Percentiles rank a stretch among this genome's conserved stretches.
Evolutionary conservation across 805 yeast genomes (phyloP).

Genomic region (Nakazawaea sp.): DNA sequence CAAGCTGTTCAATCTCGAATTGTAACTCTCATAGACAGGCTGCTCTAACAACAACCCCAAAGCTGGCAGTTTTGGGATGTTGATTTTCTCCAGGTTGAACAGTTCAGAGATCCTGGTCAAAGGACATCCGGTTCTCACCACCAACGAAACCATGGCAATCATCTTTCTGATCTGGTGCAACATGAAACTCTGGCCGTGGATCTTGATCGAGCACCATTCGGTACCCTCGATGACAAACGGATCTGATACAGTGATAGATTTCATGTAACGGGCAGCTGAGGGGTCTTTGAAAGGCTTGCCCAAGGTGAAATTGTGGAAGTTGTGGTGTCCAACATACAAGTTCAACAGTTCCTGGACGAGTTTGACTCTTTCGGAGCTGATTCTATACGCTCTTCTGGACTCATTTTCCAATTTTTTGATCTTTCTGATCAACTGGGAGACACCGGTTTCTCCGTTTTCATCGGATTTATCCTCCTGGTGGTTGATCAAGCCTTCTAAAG

Average conservation of each 20-base stretch:
- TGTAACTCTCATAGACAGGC: conserved; percentile 87
- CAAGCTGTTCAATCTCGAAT: conserved; percentile 58
- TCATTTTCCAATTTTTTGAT: conserved; percentile 59
- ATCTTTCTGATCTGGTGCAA: conserved; percentile 95
- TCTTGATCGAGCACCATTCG: conserved; percentile 93
- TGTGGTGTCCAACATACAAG: conserved; percentile 79
- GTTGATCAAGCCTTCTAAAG: conserved; percentile 17
- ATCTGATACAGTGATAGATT: conserved; percentile 67
- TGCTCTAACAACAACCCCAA: conserved; percentile 83
- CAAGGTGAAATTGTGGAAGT: conserved; percentile 48
- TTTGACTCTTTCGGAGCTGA: conserved; percentile 54
- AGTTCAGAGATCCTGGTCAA: conserved; percentile 68
- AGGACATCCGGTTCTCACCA: conserved; percentile 84
- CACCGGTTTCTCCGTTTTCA: conserved; percentile 27
- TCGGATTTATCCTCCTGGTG: conserved; percentile 27
- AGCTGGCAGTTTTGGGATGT: conserved; percentile 97
- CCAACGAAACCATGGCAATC: conserved; percentile 91
- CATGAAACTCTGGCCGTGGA: conserved; percentile 98
- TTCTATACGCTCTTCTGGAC: conserved; percentile 63
- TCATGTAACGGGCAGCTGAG: conserved; percentile 80
- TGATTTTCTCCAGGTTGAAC: conserved; percentile 65
- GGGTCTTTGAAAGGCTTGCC: conserved; percentile 73
- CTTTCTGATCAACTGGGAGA: conserved; percentile 34
- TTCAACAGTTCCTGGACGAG: conserved; percentile 62
- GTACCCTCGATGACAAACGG: conserved; percentile 91